Base-by-base conservation (phyloP, 2,329 filamentous ascomycete genomes). In the Didymella pinodella region DNA sequence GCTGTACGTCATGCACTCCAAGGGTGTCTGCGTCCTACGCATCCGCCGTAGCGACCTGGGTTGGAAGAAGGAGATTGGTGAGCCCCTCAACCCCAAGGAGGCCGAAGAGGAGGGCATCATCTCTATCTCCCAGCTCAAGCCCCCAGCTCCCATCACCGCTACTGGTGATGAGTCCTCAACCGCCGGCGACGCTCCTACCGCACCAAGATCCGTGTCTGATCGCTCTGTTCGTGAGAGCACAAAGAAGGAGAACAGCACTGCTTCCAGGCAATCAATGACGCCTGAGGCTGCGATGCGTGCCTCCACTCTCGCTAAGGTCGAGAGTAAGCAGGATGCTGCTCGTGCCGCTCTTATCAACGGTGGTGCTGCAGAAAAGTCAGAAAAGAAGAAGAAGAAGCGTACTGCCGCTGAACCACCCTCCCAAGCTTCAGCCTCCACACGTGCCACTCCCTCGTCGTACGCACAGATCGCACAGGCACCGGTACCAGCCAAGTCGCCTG, bases 1-100 rank as follows among this genome's bases (percentile, higher is more conserved):
- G 80, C 84, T 99, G 10, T 99, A 99, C 75, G 90, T 92, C 31
- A 96, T 97, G 90, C 94, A 99, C 77, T 97, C 95, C 11, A 96
- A 93, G 80, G 95, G 95, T 61, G 93, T 98, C n/a, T 93, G 93
- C 18, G 94, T 91, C 69, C 77, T 98, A 52, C 88, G 88, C 64
- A 88, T 99, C 75, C 94, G 90, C 76, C 92, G 94, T 74, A 87
- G 89, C 50, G 94, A 98, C 77, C 83, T 99, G 48, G 95, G 96
- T 29, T 98, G 93, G 93, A 90, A 89, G 67, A 86, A 88, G 67
- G 92, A 97, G 62, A 54, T 59, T 43, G 94, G 93, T 78, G 96
- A 96, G 81, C 91, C 96, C 52, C 82, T 97, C 38, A 82, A 89
- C 53, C 85, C 90, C 0, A 86, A 95, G 38, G 88, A 96, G 76